Percentiles rank a stretch among this genome's conserved stretches.
These are phyloP conservation scores for Pseudevernia furfuracea DNA, from an alignment of 495 filamentous ascomycete species.

Conservation along the genomic window DNA sequence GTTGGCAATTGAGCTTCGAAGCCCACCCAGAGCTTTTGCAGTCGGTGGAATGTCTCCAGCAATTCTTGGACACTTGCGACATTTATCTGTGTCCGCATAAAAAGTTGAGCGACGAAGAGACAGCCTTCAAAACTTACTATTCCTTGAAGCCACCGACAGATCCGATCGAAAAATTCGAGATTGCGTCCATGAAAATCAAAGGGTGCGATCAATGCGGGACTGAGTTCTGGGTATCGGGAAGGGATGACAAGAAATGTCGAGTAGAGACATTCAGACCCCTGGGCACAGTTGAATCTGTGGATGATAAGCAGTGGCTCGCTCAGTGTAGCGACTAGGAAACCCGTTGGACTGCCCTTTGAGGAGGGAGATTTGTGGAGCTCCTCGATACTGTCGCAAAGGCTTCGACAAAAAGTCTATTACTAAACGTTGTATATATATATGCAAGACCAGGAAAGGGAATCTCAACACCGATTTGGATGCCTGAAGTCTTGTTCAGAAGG, in stretches of 20 bases:
- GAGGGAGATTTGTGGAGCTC: neutral
- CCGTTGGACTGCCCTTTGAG: neutral
- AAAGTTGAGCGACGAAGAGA: constrained; percentile 3
- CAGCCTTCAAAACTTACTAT: neutral
- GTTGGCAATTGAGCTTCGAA: neutral
- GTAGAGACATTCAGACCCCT: neutral
- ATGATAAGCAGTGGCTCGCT: constrained; percentile 3
- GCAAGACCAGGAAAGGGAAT: neutral
- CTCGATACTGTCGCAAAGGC: neutral
- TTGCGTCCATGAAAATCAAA: constrained; percentile 2
- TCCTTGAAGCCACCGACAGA: neutral
- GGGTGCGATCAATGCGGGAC: constrained; percentile 1
- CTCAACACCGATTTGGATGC: neutral
- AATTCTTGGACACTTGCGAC: constrained; percentile 1
- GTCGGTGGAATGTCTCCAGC: neutral
- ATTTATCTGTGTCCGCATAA: neutral
- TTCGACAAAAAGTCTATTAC: neutral
- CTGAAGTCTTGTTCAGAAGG: neutral
- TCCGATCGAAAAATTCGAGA: constrained; percentile 2
- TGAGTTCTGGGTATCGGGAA: constrained; percentile 3
- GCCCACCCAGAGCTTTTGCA: constrained; percentile 1
- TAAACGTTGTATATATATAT: neutral
- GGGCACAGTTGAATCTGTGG: neutral
- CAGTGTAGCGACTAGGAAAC: neutral
- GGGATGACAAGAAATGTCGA: constrained; percentile 5